Base-by-base conservation (phyloP, 2,329 filamentous ascomycete species). In the Aspergillus neoniger region DNA sequence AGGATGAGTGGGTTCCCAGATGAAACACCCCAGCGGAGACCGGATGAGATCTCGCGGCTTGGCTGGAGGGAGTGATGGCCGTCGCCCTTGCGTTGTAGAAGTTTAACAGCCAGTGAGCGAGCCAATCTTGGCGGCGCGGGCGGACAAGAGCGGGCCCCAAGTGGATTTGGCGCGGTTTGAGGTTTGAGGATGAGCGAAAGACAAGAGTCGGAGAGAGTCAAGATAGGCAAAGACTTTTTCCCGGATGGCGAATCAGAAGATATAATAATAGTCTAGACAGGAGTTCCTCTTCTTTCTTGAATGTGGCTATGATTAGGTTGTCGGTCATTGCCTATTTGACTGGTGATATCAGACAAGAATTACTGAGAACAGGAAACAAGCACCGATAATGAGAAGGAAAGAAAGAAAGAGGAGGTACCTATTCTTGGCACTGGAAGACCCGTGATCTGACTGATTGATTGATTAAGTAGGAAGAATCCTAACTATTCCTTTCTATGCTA, bases 11-110 rank as follows among this genome's bases (percentile, higher is more conserved):
- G 32, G 62, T 43, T 55, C 36, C 41, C 52, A 7, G 52, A 39
- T 59, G 61, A 61, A 59, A 61, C 58, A 57, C 30, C 36, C 38
- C 48, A 58, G 60, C 59, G 61, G 61, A 57, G 59, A 30, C 30
- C 52, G 39, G 53, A 39, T 36, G 23, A 47, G 39, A 55, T 44
- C 39, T 55, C 14, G 53, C 53, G 53, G 39, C 53, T 55, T 55
- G 53, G 53, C 53, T 55, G 53, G 44, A 43, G 44, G 44, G 25
- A 28, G 44, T 4, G 41, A 19, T 44, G 41, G 14, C 41, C 14
- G 19, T 32, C 53, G 39, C 53, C 53, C 53, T 55, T 55, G 53
- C 53, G 53, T 55, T 36, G 32, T 36, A 36, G 32, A 36, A 36
- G 32, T 36, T 36, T 36, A 36, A 36, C 10, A 36, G 32, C 32